These are phyloP conservation scores for Monosporascus cannonballus DNA, from an alignment of 2,329 filamentous ascomycete species.

Conservation along the genomic window DNA sequence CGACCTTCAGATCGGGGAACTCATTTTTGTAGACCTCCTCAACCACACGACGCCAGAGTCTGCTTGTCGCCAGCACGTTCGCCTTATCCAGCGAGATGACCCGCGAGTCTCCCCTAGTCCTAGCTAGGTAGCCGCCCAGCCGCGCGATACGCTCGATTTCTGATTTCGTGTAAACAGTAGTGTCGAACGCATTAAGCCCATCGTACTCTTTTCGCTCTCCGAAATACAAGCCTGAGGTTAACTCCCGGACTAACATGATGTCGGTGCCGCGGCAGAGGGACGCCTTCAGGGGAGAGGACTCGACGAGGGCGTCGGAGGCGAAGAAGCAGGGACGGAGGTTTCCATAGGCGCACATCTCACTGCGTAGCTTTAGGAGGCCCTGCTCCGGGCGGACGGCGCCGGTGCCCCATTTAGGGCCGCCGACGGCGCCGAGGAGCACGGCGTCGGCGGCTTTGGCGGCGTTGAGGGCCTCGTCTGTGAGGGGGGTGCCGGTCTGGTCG, in stretches of 20 bases:
- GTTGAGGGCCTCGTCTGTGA: conserved; percentile 76
- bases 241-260: conserved; percentile 87
- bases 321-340: conserved; percentile 97
- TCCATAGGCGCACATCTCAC: conserved; percentile 88
- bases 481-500: conserved; percentile 67
- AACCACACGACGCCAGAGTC: conserved; percentile 42
- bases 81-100: conserved; percentile 35
- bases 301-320: conserved; percentile 77
- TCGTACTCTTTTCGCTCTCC: conserved; percentile 79
- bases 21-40: conserved; percentile 33
- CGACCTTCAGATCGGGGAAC: conserved; percentile 35
- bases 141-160: conserved; percentile 88
- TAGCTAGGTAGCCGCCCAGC: conserved; percentile 73
- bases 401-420: conserved; percentile 94
- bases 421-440: conserved; percentile 87
- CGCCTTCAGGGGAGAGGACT: conserved; percentile 80
- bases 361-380: conserved; percentile 83
- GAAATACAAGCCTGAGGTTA: conserved; percentile 94
- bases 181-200: conserved; percentile 68
- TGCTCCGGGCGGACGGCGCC: conserved; percentile 85
- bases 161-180: conserved; percentile 73
- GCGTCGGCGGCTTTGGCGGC: conserved; percentile 84
- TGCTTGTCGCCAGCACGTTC: conserved; percentile 44
- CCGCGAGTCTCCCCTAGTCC: conserved; percentile 45
- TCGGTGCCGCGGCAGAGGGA: conserved; percentile 80